Base-by-base conservation (phyloP, 2,329 filamentous ascomycete species). In the Cordyceps cicadae region DNA sequence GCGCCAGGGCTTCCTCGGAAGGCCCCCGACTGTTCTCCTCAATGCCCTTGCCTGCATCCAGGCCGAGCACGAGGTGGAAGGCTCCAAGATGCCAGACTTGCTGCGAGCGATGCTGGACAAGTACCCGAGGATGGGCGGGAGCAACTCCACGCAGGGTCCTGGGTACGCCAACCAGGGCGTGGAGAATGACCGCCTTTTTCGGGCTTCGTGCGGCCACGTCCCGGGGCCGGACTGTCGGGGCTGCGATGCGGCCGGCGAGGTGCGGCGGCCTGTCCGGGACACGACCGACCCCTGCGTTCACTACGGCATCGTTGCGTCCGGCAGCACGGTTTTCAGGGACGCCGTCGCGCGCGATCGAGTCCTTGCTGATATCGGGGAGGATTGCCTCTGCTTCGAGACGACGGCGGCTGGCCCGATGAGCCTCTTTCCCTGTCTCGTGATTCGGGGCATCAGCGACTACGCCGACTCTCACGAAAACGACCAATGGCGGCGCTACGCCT, bases 391-490 rank as follows among this genome's bases (percentile, higher is more conserved):
- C 19, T 56, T 71, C 26, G 68, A 71, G 49, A 70, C 66, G 68
- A 67, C 69, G 19, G 66, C 66, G 15, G 24, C 12, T 12, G 2
- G 69, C 66, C 1, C 68, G 72, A 41, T 53, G 34, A 15, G 41
- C n/a, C 51, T 41, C 9, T 54, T 54, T 45, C 52, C 52, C 5
- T 54, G 69, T 32, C 46, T 75, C 1, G 66, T 70, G 0, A 72
- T 77, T 21, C 66, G 72, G 6, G 73, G 74, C 0, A 72, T 72
- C 45, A 69, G 66, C 55, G 70, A 73, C 61, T 73, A 73, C 45
- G 62, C 69, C 4, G 69, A 72, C 48, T 61, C 64, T 1, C 65
- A 70, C 53, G 69, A 69, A 48, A 67, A 66, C 57, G 61, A 67
- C 5, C 34, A 9, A 19, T 70, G 65, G 68, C 67, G 68, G 45